Conservation (phyloP, 441 rosid species). For the Gossypium lobatum region DNA sequence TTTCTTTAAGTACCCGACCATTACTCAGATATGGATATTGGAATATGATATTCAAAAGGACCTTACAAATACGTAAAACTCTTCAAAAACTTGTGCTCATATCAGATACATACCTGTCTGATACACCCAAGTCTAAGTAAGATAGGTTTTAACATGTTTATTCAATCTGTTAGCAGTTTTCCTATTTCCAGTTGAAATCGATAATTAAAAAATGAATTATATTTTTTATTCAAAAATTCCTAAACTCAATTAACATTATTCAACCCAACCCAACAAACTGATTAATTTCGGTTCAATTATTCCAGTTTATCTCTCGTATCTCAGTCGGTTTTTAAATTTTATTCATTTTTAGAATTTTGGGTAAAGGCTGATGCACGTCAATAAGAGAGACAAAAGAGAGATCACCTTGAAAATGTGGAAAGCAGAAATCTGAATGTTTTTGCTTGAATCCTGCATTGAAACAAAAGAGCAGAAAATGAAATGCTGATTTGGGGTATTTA, state of each 20-base stretch:
- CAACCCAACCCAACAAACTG: not conserved
- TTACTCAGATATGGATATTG: no score
- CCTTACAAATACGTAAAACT: no score
- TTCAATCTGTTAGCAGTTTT: not conserved
- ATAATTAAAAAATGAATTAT: not conserved
- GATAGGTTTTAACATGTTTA: not conserved
- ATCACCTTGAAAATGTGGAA: conserved; percentile 95
- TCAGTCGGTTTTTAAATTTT: not conserved
- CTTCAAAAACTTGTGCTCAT: no score
- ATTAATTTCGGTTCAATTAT: no score
- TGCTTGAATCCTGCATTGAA: conserved; percentile 75
- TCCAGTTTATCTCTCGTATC: not conserved
- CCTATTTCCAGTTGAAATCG: not conserved
- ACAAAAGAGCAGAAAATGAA: not conserved
- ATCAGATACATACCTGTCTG: not conserved
- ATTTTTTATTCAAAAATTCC: not conserved
- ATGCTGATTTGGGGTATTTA: not conserved
- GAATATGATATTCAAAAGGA: no score
- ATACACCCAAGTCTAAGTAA: not conserved
- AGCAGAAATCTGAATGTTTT: conserved; percentile 84
- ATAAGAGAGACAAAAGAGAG: not conserved
- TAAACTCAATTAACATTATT: not conserved
- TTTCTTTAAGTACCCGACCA: no score
- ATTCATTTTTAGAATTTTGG: no score
- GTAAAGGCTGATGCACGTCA: no score